Base-by-base conservation (phyloP, 805 yeast species). In the Cyberlindnera nakhonratchasimensis region DNA sequence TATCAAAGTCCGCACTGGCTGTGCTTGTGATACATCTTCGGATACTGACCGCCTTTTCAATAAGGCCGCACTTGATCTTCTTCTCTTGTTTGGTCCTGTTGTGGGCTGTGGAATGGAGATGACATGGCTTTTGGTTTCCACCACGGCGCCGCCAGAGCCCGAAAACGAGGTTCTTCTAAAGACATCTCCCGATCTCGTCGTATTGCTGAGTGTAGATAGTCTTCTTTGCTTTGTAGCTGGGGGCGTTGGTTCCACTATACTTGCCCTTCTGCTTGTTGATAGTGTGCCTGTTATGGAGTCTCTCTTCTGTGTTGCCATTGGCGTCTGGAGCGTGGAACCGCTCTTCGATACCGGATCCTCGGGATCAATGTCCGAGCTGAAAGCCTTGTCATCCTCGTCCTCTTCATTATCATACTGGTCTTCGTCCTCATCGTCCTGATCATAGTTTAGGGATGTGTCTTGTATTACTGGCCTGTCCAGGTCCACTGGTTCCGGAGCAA, bases 161-260 rank as follows among this genome's bases (percentile, higher is more conserved):
- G 48, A 44, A 20, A 46, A 35, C 3, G 50, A 24, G 22, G 55
- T 42, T 42, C 59, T 63, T 40, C 62, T 60, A n/a, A 67, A 49
- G 16, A 67, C 61, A 18, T 55, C 59, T 5, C 63, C 53, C 14
- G 60, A 18, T 43, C 56, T 61, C 13, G 63, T 16, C 40, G 62
- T 38, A 62, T 64, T 36, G 51, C 62, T 48, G 58, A 70, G 43
- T 26, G 69, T 53, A 42, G 66, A 49, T 58, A 77, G 25, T 67
- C 80, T 47, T 63, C 64, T 49, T 62, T 69, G 46, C 54, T 55
- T 46, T 30, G 53, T 47, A 8, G 50, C 51, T 25, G 51, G 46
- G n/a, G 52, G 30, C 6, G 46, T 40, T 9, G 43, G 41, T 14
- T 45, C 51, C 11, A 37, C 45, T 2, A 36, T 37, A 34, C 55